These are phyloP conservation scores for Bipolaris bicolor DNA, from an alignment of 2,329 filamentous ascomycete species.

Conservation along the genomic window DNA sequence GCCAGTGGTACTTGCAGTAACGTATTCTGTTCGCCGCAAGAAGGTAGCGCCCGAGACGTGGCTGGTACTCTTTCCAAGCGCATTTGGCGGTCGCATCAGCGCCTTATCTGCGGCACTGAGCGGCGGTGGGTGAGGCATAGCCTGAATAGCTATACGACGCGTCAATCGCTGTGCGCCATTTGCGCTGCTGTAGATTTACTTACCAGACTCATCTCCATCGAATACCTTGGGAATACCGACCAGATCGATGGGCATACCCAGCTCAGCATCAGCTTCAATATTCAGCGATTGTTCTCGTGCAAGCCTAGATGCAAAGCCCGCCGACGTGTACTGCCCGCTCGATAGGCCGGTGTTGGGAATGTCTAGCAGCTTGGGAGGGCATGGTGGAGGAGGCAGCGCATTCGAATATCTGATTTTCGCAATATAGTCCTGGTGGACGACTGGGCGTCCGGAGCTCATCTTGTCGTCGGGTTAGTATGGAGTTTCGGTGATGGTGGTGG, in stretches of 20 bases:
- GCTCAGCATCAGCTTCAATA: constrained; percentile 95
- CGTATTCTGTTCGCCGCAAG: constrained; percentile 94
- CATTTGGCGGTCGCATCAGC: constrained; percentile 81
- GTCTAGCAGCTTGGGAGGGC: constrained; percentile 94
- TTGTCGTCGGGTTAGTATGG: constrained; percentile 11
- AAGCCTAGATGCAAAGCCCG: constrained; percentile 86
- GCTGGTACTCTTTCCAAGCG: constrained; percentile 82
- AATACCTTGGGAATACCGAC: constrained; percentile 95
- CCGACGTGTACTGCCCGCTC: constrained; percentile 85
- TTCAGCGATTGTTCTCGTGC: constrained; percentile 92
- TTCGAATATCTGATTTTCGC: constrained; percentile 95
- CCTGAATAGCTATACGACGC: constrained; percentile 72
- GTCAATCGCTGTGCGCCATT: constrained; percentile 27
- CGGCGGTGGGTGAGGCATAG: constrained; percentile 71
- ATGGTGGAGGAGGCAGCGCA: constrained; percentile 89
- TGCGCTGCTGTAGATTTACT: constrained; percentile 26
- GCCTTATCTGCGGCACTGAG: constrained; percentile 84
- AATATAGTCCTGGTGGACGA: constrained; percentile 92
- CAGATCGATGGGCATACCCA: constrained; percentile 95
- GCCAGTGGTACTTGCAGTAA: constrained; percentile 62
- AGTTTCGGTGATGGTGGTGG: constrained; percentile 16
- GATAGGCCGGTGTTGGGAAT: constrained; percentile 92
- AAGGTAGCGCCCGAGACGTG: constrained; percentile 85
- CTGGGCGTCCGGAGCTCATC: constrained; percentile 37
- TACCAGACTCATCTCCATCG: constrained; percentile 92